Conservation (phyloP, 2,329 filamentous ascomycete species). For the Xylariaceae sp. region DNA sequence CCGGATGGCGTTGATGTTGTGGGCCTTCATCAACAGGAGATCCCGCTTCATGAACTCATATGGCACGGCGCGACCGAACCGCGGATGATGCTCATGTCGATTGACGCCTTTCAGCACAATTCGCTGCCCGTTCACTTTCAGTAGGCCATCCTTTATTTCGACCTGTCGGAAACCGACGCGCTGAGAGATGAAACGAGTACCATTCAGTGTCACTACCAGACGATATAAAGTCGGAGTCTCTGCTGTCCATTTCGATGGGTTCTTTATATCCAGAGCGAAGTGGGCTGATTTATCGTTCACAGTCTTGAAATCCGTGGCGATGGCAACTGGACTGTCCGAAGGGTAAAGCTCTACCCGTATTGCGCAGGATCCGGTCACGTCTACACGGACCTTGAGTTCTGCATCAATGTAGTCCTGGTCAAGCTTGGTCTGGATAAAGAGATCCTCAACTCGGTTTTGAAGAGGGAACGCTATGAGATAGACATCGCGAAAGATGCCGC, state of each 20-base stretch:
- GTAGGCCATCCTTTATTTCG: conserved; percentile 51
- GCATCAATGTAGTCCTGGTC: conserved; percentile 50
- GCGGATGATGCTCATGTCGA: conserved; percentile 57
- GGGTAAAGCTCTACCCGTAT: conserved; percentile 15
- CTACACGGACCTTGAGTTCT: conserved; percentile 40
- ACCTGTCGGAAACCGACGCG: conserved; percentile 55
- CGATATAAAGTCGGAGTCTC: conserved; percentile 55
- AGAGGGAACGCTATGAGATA: conserved; percentile 52
- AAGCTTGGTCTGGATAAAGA: conserved; percentile 49
- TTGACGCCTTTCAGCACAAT: conserved; percentile 57
- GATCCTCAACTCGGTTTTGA: conserved; percentile 49
- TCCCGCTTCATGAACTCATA: conserved; percentile 51
- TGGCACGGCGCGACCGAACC: conserved; percentile 49
- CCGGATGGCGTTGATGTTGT: conserved; percentile 59
- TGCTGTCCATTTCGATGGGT: conserved; percentile 56
- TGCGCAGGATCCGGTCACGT: conserved; percentile 15
- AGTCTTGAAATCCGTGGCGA: conserved; percentile 50
- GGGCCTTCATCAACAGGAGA: conserved; percentile 54
- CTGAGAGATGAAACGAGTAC: conserved; percentile 37
- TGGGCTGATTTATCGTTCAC: conserved; percentile 11
- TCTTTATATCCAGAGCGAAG: conserved; percentile 33
- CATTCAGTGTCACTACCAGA: conserved; percentile 25
- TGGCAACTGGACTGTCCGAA: conserved; percentile 44
- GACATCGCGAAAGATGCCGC: conserved; percentile 50
- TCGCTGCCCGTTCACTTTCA: conserved; percentile 53